Conservation (phyloP, 768 basidiomycete species). For the Trametes cubensis region DNA sequence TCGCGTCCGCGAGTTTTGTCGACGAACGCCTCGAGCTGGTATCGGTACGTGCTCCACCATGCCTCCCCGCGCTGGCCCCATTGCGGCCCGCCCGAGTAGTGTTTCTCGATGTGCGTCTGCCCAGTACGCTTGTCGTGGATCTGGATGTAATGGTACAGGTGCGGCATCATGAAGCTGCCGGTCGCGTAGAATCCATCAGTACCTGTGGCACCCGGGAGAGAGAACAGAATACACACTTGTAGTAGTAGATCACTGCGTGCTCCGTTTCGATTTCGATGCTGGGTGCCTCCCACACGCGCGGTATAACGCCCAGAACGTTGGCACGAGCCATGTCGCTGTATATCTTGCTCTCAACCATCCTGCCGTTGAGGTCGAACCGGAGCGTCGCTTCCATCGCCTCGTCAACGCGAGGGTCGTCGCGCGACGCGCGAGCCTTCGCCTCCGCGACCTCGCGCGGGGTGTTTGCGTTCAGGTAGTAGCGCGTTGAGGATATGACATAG, state of each 20-base stretch:
- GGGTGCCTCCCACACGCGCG: constrained; percentile 24
- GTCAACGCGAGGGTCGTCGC: constrained; percentile 42
- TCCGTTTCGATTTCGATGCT: constrained; percentile 27
- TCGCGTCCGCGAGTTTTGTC: constrained; percentile 55
- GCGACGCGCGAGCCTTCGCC: constrained; percentile 34
- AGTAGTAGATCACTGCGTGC: constrained; percentile 21
- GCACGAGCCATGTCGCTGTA: constrained; percentile 37
- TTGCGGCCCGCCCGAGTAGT: constrained; percentile 34
- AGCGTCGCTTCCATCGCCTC: constrained; percentile 45
- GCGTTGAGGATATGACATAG: constrained; percentile 36
- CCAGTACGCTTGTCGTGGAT: constrained; percentile 32
- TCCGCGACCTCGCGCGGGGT: constrained; percentile 38
- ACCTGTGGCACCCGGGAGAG: neutral
- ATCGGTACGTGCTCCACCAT: constrained; percentile 55
- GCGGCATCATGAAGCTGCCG: constrained; percentile 28
- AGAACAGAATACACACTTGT: constrained; percentile 9
- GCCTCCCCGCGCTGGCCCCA: constrained; percentile 48
- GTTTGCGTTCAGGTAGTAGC: constrained; percentile 11
- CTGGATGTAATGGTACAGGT: constrained; percentile 33
- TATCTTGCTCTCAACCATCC: constrained; percentile 26
- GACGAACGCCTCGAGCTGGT: constrained; percentile 65
- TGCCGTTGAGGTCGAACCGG: constrained; percentile 30
- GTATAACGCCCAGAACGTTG: constrained; percentile 28
- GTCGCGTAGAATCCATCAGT: neutral
- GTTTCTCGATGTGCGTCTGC: constrained; percentile 46